phyloP scores from a whole-genome alignment of 441 rosid species.

The Melastoma candidum region DNA sequence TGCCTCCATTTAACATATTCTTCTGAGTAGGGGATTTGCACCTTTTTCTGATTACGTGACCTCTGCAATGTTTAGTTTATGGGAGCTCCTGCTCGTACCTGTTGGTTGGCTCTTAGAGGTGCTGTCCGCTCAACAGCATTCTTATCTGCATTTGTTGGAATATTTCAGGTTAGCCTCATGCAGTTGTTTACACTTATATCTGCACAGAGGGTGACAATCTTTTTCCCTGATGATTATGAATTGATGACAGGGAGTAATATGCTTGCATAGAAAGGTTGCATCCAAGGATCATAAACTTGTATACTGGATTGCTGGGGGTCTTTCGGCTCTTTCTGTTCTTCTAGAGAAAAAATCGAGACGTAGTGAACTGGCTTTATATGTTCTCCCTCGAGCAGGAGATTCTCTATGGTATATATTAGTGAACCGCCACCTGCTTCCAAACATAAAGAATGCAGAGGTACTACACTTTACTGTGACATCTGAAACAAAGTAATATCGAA shows the following conservation, averaged over 20 bases:
- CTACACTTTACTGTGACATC: background rate
- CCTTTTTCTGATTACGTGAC: background rate
- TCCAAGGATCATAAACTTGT: constrained; percentile 84
- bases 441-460: constrained; percentile 92
- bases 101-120: constrained; percentile 81
- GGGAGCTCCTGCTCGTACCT: constrained; percentile 87
- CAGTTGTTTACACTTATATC: constrained; percentile 8
- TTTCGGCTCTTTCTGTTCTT: constrained; percentile 80
- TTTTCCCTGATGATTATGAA: constrained; percentile 15
- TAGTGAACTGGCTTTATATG: constrained; percentile 89
- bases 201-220: constrained; percentile 1
- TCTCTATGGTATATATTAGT: constrained; percentile 90
- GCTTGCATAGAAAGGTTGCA: constrained; percentile 78
- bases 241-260: constrained; percentile 67
- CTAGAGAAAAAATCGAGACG: constrained; percentile 91
- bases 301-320: constrained; percentile 88
- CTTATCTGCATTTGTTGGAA: constrained; percentile 95
- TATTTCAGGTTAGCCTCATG: constrained; percentile 66
- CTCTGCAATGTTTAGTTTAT: constrained; percentile 41
- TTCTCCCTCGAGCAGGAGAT: constrained; percentile 96
- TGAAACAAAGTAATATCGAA: background rate
- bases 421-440: constrained; percentile 83
- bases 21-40: too few relatives aligned
- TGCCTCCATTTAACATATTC: too few relatives aligned
- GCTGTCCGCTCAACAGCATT: constrained; percentile 89